Conservation (phyloP, 768 basidiomycete genomes). For the Suillus alpinus region DNA sequence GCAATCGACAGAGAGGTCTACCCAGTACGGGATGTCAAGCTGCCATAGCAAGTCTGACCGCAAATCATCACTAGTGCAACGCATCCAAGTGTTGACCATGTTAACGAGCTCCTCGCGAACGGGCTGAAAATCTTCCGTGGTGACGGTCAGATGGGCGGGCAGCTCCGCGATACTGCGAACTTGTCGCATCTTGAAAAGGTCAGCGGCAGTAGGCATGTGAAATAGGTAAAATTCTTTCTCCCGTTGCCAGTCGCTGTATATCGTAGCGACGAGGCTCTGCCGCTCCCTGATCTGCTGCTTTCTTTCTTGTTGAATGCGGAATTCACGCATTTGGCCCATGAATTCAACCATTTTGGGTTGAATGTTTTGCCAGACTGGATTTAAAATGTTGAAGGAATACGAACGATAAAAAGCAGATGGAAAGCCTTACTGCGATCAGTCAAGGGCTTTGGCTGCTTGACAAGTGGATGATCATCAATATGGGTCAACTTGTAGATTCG, state of each 20-base stretch:
- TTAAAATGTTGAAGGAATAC: not conserved
- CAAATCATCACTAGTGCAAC: slow-evolving; percentile 2
- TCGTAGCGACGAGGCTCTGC: not conserved
- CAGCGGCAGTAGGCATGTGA: slow-evolving; percentile 1
- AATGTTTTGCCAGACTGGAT: slow-evolving; percentile 11
- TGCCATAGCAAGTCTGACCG: not conserved
- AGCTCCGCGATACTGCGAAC: not conserved
- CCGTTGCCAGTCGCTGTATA: slow-evolving; percentile 3
- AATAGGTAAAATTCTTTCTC: not conserved
- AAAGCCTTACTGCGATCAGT: slow-evolving; percentile 9
- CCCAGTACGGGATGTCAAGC: not conserved
- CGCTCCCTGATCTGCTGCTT: not conserved
- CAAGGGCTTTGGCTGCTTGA: slow-evolving; percentile 9
- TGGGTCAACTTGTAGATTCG: slow-evolving; percentile 26
- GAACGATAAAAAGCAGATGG: not conserved
- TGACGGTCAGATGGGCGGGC: not conserved
- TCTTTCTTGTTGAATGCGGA: slow-evolving; percentile 9
- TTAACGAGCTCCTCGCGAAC: not conserved
- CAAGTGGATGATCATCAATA: slow-evolving; percentile 12
- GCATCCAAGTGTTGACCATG: not conserved
- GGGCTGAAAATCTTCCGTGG: not conserved
- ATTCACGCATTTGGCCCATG: slow-evolving; percentile 12
- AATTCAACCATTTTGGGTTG: slow-evolving; percentile 7
- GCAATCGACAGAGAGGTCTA: slow-evolving; percentile 11
- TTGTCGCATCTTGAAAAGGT: not conserved